These are phyloP conservation scores for Carpinus fangiana DNA, from an alignment of 306 rosid species.

Conservation along the genomic window DNA sequence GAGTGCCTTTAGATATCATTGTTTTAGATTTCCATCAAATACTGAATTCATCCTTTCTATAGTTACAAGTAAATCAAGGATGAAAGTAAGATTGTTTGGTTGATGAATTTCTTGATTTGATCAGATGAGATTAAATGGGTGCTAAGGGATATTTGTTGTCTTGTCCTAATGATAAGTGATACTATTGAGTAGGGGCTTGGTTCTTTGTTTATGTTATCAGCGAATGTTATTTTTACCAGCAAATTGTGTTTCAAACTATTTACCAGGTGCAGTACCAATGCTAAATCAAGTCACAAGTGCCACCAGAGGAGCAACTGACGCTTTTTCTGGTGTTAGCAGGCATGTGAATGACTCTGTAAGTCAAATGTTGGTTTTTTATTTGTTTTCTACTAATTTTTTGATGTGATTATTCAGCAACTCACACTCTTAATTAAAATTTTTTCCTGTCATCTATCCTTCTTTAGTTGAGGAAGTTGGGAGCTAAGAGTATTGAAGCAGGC, in stretches of 20 bases:
- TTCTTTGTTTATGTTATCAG: background rate
- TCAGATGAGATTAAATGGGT: background rate
- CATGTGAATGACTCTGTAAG: constrained; percentile 81
- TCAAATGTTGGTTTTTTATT: constrained; percentile 5
- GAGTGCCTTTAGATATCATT: background rate
- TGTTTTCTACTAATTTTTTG: background rate
- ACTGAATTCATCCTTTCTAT: background rate
- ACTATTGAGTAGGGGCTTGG: background rate
- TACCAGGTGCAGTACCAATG: constrained; percentile 79
- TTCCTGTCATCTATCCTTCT: constrained; percentile 14
- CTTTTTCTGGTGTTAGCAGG: constrained; percentile 83
- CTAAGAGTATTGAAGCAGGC: constrained; percentile 78
- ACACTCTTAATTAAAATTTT: constrained; percentile 1
- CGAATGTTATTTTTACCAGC: constrained; percentile 4
- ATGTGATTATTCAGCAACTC: background rate
- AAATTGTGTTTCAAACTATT: constrained; percentile 16
- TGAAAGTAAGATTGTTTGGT: background rate
- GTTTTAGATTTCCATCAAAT: background rate
- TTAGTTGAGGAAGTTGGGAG: constrained; percentile 87
- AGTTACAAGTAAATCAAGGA: background rate
- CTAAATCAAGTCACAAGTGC: constrained; percentile 92
- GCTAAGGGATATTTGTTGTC: background rate
- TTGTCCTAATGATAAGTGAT: background rate
- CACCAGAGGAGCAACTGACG: constrained; percentile 92
- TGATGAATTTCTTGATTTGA: background rate